These are phyloP conservation scores for carrot (Daucus carota) DNA, from an alignment of 129 eudicot species.

Conservation along the genomic window DNA sequence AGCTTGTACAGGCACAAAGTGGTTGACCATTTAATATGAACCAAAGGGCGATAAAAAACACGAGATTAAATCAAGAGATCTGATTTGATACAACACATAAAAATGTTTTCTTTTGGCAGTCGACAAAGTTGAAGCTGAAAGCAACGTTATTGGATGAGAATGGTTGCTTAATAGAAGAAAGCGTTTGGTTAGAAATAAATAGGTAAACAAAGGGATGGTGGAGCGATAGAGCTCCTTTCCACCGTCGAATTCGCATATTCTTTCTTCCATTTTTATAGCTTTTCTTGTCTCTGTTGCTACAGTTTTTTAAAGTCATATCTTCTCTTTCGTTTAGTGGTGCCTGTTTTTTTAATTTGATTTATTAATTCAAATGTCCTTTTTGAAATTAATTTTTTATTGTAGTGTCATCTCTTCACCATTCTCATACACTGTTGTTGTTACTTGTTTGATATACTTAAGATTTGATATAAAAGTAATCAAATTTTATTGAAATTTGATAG, in stretches of 20 bases:
- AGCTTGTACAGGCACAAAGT: no score
- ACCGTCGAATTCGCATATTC: conserved; percentile 10
- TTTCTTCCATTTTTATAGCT: neutral
- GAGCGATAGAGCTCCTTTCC: conserved; percentile 1
- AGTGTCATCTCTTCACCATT: neutral
- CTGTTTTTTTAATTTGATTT: neutral
- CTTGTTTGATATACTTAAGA: no score
- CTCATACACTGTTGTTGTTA: no score
- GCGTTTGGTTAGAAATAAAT: neutral
- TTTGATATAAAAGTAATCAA: no score
- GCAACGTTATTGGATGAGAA: conserved; percentile 11
- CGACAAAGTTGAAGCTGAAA: neutral
- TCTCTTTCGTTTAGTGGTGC: neutral
- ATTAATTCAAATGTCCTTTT: neutral
- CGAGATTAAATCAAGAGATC: neutral
- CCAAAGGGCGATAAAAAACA: neutral
- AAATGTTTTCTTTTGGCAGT: neutral
- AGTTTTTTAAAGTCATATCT: neutral
- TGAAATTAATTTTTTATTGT: neutral
- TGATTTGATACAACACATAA: neutral
- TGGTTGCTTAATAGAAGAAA: conserved; percentile 4
- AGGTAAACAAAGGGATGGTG: conserved; percentile 4
- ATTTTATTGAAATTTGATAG: no score
- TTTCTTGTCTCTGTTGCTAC: neutral
- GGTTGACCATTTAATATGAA: neutral